Percentiles rank a stretch among this genome's conserved stretches.
These are phyloP conservation scores for Carex littledalei DNA, from an alignment of 176 grass and related monocot genomes.

Conservation along the genomic window DNA sequence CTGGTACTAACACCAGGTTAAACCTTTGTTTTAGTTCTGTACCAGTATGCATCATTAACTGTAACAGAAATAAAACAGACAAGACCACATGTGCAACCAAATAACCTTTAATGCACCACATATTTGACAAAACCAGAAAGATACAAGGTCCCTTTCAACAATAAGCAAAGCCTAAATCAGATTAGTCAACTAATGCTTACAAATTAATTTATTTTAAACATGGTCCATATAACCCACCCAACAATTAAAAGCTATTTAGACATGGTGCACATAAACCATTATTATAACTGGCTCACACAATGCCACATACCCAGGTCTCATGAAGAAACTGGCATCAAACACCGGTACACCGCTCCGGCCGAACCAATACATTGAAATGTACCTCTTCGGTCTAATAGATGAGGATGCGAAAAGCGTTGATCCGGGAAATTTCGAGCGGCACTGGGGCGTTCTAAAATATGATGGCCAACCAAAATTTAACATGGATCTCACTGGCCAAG, in stretches of 20 bases:
- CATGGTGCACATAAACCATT: neutral
- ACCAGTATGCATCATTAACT: neutral
- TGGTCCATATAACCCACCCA: neutral
- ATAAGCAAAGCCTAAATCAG: neutral
- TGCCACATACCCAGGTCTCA: conserved; percentile 23
- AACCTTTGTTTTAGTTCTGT: neutral
- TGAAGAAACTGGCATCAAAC: conserved; percentile 41
- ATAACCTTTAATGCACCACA: neutral
- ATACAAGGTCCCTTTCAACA: neutral
- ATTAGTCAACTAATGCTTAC: neutral
- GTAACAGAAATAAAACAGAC: neutral
- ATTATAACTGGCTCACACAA: neutral
- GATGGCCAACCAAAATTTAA: conserved; percentile 69
- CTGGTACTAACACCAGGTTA: neutral
- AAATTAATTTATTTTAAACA: neutral
- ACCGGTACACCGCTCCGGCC: conserved; percentile 52
- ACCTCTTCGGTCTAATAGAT: conserved; percentile 74
- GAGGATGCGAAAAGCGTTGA: conserved; percentile 63
- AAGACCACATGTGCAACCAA: neutral
- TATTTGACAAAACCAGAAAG: neutral
- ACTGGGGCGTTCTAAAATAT: conserved; percentile 68
- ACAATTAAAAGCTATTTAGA: neutral
- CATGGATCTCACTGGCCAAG: conserved; percentile 51
- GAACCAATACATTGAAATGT: conserved; percentile 53
- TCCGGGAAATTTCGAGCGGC: conserved; percentile 74